phyloP scores from a whole-genome alignment of 345 rosid genomes.

The Triadica sebifera region DNA sequence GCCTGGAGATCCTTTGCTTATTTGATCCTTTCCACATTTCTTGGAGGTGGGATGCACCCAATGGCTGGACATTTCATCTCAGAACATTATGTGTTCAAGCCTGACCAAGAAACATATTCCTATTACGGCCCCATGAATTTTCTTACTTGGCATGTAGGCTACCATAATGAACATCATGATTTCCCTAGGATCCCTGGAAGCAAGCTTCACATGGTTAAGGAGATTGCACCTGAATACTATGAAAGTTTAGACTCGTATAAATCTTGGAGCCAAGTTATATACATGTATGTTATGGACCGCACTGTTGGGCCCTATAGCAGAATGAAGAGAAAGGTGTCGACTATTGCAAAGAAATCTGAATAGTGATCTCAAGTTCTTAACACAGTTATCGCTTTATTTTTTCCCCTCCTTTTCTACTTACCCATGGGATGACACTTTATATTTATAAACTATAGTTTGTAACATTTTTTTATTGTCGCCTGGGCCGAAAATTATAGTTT shows the following conservation, averaged over 20 bases:
- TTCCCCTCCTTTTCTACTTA: background rate
- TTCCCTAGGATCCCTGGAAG: conserved; percentile 82
- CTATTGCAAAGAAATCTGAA: conserved; percentile 45
- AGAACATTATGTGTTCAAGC: conserved; percentile 76
- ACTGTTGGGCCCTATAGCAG: conserved; percentile 74
- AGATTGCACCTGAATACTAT: too few relatives aligned
- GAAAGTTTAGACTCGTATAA: conserved; percentile 53
- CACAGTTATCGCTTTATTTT: background rate
- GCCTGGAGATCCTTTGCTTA: conserved; percentile 74
- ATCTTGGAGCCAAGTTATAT: conserved; percentile 91
- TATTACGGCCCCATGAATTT: conserved; percentile 83
- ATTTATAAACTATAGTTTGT: conserved; percentile 9
- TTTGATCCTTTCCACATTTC: conserved; percentile 79
- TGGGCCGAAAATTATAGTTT: conserved; percentile 6
- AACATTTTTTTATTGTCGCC: conserved; percentile 25
- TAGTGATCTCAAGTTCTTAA: conserved; percentile 30
- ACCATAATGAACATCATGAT: conserved; percentile 93
- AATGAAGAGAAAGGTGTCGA: conserved; percentile 70
- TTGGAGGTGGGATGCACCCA: conserved; percentile 91
- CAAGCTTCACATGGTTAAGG: conserved; percentile 72
- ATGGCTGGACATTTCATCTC: too few relatives aligned
- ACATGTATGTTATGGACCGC: conserved; percentile 70
- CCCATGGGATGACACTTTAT: background rate
- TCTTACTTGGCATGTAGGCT: conserved; percentile 76
- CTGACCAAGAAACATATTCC: conserved; percentile 82